These are phyloP conservation scores for Venturia effusa DNA, from an alignment of 2,329 filamentous ascomycete species.

Conservation along the genomic window DNA sequence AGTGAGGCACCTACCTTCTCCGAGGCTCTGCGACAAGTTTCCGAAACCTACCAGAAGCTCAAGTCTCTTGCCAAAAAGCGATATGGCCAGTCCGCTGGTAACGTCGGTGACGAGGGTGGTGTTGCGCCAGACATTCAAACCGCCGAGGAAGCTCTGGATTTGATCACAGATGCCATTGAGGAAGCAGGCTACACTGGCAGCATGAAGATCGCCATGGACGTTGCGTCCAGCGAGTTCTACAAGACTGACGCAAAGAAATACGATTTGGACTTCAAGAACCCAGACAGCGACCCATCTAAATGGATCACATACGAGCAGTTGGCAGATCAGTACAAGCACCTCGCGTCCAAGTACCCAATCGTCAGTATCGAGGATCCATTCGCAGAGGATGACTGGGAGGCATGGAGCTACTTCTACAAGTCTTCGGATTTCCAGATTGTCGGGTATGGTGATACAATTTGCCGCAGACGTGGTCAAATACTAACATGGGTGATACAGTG, in stretches of 20 bases:
- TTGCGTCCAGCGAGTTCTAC: slow-evolving; percentile 99
- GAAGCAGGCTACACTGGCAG: slow-evolving; percentile 89
- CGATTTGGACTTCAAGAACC: slow-evolving; percentile 99
- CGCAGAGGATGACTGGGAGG: slow-evolving; percentile 99
- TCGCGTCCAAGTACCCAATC: slow-evolving; percentile 93
- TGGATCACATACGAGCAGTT: slow-evolving; percentile 99
- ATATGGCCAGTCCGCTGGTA: slow-evolving; percentile 97
- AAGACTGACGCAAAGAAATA: slow-evolving; percentile 95
- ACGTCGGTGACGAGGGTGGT: slow-evolving; percentile 99
- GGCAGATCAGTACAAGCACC: slow-evolving; percentile 77
- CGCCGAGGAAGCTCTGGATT: slow-evolving; percentile 88
- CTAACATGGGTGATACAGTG: slow-evolving; percentile 35
- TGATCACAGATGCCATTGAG: slow-evolving; percentile 92
- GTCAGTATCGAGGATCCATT: slow-evolving; percentile 99
- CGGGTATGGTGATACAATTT: slow-evolving; percentile 32
- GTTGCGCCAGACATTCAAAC: slow-evolving; percentile 98
- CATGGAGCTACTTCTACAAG: slow-evolving; percentile 99
- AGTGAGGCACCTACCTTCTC: slow-evolving; percentile 80
- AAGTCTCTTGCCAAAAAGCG: slow-evolving; percentile 98
- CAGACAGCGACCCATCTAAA: slow-evolving; percentile 87
- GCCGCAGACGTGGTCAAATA: slow-evolving; percentile 13
- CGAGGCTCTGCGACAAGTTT: slow-evolving; percentile 90
- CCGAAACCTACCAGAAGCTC: slow-evolving; percentile 97
- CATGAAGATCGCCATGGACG: slow-evolving; percentile 98
- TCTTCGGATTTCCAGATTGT: slow-evolving; percentile 97